Evolutionary conservation across 768 basidiomycete species (phyloP), one percentile per base, ranked within the genome.

Genomic region (Mycena sanguinolenta): DNA sequence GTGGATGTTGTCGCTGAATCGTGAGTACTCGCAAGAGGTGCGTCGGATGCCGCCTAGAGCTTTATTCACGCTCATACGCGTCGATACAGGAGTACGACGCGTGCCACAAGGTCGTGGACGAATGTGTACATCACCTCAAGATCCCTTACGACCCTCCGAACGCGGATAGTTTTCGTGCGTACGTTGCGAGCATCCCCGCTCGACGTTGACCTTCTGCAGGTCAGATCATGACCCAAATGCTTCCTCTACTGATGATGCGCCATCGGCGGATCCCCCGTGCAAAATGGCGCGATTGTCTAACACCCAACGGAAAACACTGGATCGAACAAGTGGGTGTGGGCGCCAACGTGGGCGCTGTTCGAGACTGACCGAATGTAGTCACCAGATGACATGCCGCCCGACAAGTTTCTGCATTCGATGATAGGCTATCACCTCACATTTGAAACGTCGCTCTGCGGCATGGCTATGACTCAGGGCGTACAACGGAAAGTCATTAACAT

Each of bases 221-320:
- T 25, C 87, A 88, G 76, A 82, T 92, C 73, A 90, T 95, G 78
- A 89, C 90, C 21, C 85, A 91, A 73, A 91, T 94, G 84, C 81
- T 95, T 13, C 93, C 93, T 0, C 82, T 94, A 16, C 89, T 94
- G 74, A 94, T 95, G 93, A 94, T 94, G 93, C 83, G 93, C 19
- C 93, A 94, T 78, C 85, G 93, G 64, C 89, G 93, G 44, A 92
- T 94, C 79, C 92, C 93, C 2, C 84, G 93, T 23, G 81, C 90
- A 16, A 90, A 91, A 71, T 95, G 93, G 93, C 84, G 86, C 67
- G 92, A 93, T 71, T 86, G 86, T 65, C 79, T 83, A 28, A 91
- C 87, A 0, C 73, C 83, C 1, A 87, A 82, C 50, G 92, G 92
- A 50, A 94, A 94, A 73, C 92, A 91, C 71, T 94, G 92, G 91